Conservation (phyloP, 2,329 filamentous ascomycete species). For the Pestalotiopsis sp. region DNA sequence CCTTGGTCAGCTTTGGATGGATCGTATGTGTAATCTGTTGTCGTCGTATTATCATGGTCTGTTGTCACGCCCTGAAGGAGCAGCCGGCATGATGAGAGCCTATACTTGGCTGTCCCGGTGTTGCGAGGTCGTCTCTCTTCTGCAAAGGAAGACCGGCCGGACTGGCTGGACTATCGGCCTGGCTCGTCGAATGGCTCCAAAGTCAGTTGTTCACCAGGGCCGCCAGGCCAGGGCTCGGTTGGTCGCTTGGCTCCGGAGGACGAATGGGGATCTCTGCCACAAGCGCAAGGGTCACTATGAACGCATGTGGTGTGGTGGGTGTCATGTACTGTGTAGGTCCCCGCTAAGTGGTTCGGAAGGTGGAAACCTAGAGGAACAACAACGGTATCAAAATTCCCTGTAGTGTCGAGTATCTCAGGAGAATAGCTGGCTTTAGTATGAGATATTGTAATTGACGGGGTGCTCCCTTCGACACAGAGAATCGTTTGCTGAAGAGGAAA, state of each 20-base stretch:
- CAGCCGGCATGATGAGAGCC: background rate
- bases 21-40: background rate
- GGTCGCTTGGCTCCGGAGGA: background rate
- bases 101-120: background rate
- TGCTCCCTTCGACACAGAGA: background rate
- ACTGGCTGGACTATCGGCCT: background rate
- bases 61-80: background rate
- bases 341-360: background rate
- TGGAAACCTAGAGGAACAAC: background rate
- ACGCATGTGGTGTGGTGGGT: background rate
- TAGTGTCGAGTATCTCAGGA: background rate
- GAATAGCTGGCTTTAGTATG: background rate
- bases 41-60: background rate
- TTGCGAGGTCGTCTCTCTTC: background rate
- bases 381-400: background rate
- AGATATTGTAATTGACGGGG: background rate
- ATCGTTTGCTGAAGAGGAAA: background rate
- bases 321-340: background rate
- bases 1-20: background rate
- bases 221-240: background rate
- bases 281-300: background rate
- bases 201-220: background rate
- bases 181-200: background rate
- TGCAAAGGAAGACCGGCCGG: background rate
- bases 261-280: background rate